Percentiles rank a stretch among this genome's conserved stretches.
Conservation (phyloP, 805 yeast genomes). For the Lipomyces chichibuensis region DNA sequence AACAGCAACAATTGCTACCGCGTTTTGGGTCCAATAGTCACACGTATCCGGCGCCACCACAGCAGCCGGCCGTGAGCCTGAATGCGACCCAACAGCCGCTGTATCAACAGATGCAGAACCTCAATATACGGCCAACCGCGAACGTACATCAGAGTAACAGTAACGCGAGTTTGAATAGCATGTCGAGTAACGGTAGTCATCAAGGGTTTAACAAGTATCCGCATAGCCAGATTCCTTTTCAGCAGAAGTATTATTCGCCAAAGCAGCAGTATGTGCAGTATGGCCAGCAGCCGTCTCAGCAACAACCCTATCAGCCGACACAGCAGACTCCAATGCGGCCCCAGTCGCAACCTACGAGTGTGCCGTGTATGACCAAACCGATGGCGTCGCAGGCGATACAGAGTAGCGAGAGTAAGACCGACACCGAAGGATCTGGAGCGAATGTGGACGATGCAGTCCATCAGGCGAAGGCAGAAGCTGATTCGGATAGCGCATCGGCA, state of each 20-base stretch:
- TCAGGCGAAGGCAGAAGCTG: background rate
- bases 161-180: conserved; percentile 24
- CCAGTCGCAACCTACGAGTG: background rate
- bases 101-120: conserved; percentile 4
- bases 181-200: background rate
- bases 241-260: background rate
- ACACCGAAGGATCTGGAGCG: background rate
- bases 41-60: background rate
- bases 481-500: background rate
- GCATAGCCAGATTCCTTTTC: background rate
- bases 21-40: background rate
- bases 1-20: background rate
- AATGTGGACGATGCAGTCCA: background rate
- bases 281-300: background rate
- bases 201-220: background rate
- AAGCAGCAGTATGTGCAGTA: conserved; percentile 1
- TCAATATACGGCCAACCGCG: background rate
- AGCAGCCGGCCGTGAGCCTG: background rate
- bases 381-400: background rate
- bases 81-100: background rate
- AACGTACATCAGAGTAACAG: conserved; percentile 29
- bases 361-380: background rate
- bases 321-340: background rate
- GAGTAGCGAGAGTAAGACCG: background rate
- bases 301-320: background rate